A percentile compares a stretch with the other conserved stretches of the same genome.
Evolutionary conservation across 2,329 filamentous ascomycete species (phyloP).

Genomic region (Pleurostoma richardsiae): DNA sequence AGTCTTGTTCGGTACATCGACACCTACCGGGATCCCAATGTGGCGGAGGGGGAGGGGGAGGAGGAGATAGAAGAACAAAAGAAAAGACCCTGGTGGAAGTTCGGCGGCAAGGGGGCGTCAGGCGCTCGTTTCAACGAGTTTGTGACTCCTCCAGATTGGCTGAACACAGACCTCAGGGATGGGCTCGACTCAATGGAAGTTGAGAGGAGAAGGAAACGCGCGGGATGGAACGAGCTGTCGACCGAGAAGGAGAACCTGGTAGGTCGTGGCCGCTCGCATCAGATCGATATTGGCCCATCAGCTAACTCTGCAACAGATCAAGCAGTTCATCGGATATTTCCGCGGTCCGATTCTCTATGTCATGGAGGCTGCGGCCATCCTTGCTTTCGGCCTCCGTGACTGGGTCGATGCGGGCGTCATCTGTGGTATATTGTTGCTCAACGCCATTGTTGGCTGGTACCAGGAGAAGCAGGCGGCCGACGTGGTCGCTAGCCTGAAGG

Average conservation of each 20-base stretch:
- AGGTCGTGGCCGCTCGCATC: not conserved
- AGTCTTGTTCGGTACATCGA: slow-evolving; percentile 26
- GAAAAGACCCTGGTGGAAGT: slow-evolving; percentile 28
- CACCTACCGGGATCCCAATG: slow-evolving; percentile 27
- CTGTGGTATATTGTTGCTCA: slow-evolving; percentile 68
- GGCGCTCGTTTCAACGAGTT: slow-evolving; percentile 22
- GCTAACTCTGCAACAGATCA: slow-evolving; percentile 27
- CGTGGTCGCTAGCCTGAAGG: slow-evolving; percentile 69
- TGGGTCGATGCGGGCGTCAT: slow-evolving; percentile 78
- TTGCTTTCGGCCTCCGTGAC: slow-evolving; percentile 69
- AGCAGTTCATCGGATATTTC: slow-evolving; percentile 74
- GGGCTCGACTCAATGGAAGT: slow-evolving; percentile 57
- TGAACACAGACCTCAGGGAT: slow-evolving; percentile 61
- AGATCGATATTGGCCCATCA: too few species aligned
- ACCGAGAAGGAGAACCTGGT: slow-evolving; percentile 69
- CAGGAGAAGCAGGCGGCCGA: slow-evolving; percentile 78
- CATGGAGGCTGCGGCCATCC: slow-evolving; percentile 71
- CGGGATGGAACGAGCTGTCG: slow-evolving; percentile 67
- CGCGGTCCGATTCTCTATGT: slow-evolving; percentile 73
- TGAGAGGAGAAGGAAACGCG: slow-evolving; percentile 59
- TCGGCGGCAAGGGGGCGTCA: slow-evolving; percentile 23
- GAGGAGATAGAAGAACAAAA: slow-evolving; percentile 18
- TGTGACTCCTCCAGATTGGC: slow-evolving; percentile 60
- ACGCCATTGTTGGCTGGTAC: slow-evolving; percentile 74
- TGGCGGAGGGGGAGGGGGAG: slow-evolving; percentile 18